These are phyloP conservation scores for Cornus florida DNA, from an alignment of 148 eudicot genomes.

Conservation along the genomic window DNA sequence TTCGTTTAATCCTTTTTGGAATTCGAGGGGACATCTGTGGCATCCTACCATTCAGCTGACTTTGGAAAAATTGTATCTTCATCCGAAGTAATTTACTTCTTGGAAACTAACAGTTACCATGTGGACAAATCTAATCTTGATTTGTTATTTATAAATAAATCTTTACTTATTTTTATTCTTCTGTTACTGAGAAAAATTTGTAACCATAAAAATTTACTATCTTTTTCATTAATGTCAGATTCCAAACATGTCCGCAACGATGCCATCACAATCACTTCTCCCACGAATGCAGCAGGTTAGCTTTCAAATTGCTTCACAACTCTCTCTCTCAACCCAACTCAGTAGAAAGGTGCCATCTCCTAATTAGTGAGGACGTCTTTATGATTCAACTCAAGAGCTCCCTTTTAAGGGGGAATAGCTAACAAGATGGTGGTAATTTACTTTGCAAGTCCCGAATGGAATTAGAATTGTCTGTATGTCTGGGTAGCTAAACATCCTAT, in stretches of 20 bases:
- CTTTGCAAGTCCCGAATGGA: background rate
- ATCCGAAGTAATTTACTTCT: background rate
- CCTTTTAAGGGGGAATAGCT: background rate
- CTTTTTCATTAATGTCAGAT: slow-evolving; percentile 50
- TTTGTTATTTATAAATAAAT: no score
- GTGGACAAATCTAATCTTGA: background rate
- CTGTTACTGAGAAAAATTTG: no score
- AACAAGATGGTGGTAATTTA: background rate
- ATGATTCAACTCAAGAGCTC: background rate
- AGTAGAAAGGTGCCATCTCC: background rate
- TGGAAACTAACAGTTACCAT: background rate
- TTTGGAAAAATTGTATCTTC: background rate
- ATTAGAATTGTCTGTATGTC: background rate
- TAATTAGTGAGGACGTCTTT: background rate
- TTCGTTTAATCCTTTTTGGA: background rate
- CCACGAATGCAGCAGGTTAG: slow-evolving; percentile 98
- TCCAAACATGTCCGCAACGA: slow-evolving; percentile 78
- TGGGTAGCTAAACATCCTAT: background rate
- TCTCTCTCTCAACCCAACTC: background rate
- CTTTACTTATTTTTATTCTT: background rate
- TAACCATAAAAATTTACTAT: background rate
- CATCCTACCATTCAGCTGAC: background rate
- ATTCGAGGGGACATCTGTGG: background rate
- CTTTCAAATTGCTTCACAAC: slow-evolving; percentile 2
- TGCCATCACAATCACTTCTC: slow-evolving; percentile 69